Evolutionary conservation across 176 grass and related monocot genomes (phyloP), one percentile per base, ranked within the genome.

Genomic region (Avena sativa): DNA sequence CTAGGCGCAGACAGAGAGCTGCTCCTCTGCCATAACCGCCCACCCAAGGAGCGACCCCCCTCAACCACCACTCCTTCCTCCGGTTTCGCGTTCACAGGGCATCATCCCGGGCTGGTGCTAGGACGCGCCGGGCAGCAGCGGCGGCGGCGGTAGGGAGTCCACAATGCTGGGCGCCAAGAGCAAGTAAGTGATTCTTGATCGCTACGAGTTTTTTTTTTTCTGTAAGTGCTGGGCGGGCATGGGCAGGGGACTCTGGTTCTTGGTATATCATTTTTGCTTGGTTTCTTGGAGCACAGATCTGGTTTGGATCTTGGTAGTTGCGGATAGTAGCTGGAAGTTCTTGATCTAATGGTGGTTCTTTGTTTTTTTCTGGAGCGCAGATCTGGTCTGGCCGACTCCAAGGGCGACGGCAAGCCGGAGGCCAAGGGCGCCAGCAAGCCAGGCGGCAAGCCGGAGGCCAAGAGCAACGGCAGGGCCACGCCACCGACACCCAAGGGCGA

Each of bases 381-480:
- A 95, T 95, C 93, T 90, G 85, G 93, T 10, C 83, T 90, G 32
- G 68, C 90, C 12, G 90, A 95, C 50, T 68, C 90, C 53, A 88
- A 89, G 83, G 76, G 90, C 87, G 90, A 86, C 76, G 72, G 86
- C 58, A 74, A 80, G 52, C 55, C 82, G 26, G 84, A 82, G 62
- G 73, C 80, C 63, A 95, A 95, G 89, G 71, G 79, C 80, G 15
- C 36, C 68, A 49, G 75, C 81, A 89, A 75, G 82, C 44, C 82
- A 3, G 32, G 64, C 63, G 64, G 50, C 81, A 75, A 81, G 64
- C 75, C 77, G 30, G 85, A 83, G 55, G 74, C 76, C 47, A 95
- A 93, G 70, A 70, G 86, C 81, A 93, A 76, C 71, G 71, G 83
- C 12, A 85, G 65, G 89, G 78, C 71, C 84, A 89, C 93, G 75